Conservation (phyloP, 2,329 filamentous ascomycete species). For the Thelonectria discophora region DNA sequence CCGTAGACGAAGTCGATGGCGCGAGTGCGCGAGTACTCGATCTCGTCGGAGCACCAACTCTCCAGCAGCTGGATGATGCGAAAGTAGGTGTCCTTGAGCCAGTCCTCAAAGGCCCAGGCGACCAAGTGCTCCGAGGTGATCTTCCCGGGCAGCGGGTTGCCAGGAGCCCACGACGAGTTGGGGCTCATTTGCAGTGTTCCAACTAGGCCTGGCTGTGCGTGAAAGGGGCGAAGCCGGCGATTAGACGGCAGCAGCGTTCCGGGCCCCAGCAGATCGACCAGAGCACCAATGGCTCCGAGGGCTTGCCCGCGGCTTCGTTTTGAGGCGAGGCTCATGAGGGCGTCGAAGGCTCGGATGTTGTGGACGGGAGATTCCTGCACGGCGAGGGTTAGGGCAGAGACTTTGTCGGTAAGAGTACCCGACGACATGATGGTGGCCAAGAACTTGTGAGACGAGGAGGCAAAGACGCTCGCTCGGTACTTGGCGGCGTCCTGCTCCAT, state of each 20-base stretch:
- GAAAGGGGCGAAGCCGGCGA: constrained; percentile 82
- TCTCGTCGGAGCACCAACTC: constrained; percentile 92
- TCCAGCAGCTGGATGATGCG: constrained; percentile 92
- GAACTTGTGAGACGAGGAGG: constrained; percentile 92
- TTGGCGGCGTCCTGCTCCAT: constrained; percentile 79
- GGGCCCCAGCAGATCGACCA: constrained; percentile 93
- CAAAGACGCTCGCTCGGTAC: constrained; percentile 77
- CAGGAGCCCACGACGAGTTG: constrained; percentile 68
- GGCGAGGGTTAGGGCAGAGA: constrained; percentile 92
- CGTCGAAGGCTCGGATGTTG: constrained; percentile 89
- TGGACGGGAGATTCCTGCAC: constrained; percentile 97
- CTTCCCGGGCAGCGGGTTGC: constrained; percentile 76
- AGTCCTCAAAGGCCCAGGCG: constrained; percentile 92
- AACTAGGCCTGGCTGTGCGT: constrained; percentile 79
- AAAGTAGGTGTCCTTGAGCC: constrained; percentile 94
- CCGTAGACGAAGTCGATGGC: constrained; percentile 93
- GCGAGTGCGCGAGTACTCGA: constrained; percentile 88
- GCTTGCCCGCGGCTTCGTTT: constrained; percentile 95
- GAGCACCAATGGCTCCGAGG: constrained; percentile 87
- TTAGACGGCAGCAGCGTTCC: constrained; percentile 85
- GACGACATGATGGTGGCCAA: constrained; percentile 96
- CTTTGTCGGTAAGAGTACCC: constrained; percentile 95
- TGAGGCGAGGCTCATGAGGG: constrained; percentile 80
- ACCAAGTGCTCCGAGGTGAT: constrained; percentile 82
- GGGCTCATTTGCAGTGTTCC: constrained; percentile 72